Base-by-base conservation (phyloP, 78 protist genomes). In the Dictyostelium purpureum region DNA sequence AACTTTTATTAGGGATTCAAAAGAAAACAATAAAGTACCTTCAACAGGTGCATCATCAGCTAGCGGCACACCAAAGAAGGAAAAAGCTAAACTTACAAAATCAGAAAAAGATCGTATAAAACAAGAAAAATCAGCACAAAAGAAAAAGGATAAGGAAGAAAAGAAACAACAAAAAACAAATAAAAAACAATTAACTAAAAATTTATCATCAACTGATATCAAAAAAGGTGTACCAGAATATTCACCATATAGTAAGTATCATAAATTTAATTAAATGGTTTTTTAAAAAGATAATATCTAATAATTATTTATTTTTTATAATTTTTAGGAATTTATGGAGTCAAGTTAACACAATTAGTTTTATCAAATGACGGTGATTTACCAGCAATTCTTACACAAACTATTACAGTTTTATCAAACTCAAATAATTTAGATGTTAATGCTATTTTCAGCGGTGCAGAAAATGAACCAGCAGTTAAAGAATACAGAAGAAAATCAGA, bases 61-160 rank as follows among this genome's bases (percentile, higher is more conserved):
- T 5, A 31, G 45, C 4, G 66, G 66, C 9, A 35, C 26, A 26
- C n/a, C n/a, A n/a, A 79, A 79, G 43, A 67, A 81, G 40, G 79
- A 65, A 38, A 85, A 85, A n/a, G 76, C 35, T 12, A 85, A 85
- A 38, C 24, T 85, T 49, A 45, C 69, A 69, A 85, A 85, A 45
- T 26, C 51, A 28, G 92, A 85, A 24, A 85, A 73, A 38, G 92
- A 85, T 24, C 54, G 67, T 42, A 28, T 38, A 4, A 85, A 85
- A 61, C 61, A 85, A 73, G 92, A 85, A 66, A 85, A 85, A 43
- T 18, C 61, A n/a, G 92, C 63, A 37, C 24, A 73, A 63, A 85
- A 85, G 74, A 70, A 59, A 37, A 61, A 70, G 16, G 92, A 85
- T 37, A 85, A 85, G 45, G 92, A 85, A 38, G 76, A 70, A 85